phyloP scores from a whole-genome alignment of 805 yeast genomes.

The Kuraishia hungarica region DNA sequence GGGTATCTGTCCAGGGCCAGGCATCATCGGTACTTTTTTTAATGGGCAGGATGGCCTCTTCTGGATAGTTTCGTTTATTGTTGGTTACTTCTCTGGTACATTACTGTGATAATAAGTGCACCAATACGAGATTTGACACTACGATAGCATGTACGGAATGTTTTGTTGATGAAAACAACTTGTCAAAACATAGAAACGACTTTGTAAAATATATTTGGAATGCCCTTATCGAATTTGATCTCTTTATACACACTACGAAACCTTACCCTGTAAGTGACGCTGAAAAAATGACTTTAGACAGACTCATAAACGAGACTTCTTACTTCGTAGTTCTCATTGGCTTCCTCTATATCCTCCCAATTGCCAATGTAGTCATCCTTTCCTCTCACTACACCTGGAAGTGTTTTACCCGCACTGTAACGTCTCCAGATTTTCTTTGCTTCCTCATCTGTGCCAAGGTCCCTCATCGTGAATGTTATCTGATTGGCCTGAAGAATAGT shows the following conservation, averaged over 20 bases:
- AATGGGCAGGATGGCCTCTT: conserved; percentile 14
- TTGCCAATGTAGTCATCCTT: conserved; percentile 78
- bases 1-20: conserved; percentile 51
- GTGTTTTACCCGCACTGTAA: conserved; percentile 56
- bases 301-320: conserved; percentile 59
- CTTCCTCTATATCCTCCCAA: conserved; percentile 79
- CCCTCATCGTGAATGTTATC: conserved; percentile 59
- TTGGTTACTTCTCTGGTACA: conserved; percentile 13
- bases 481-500: conserved; percentile 72
- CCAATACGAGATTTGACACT: no score
- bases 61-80: conserved; percentile 20
- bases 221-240: neutral
- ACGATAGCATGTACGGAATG: no score
- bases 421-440: conserved; percentile 83
- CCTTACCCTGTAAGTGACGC: neutral
- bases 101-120: neutral
- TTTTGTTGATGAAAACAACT: no score
- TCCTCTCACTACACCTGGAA: conserved; percentile 83
- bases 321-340: conserved; percentile 70
- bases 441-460: conserved; percentile 79
- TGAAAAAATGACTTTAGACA: conserved; percentile 20
- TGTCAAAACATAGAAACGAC: neutral
- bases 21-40: conserved; percentile 15
- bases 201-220: neutral
- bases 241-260: neutral